Evolutionary conservation across 148 eudicot genomes (phyloP), one percentile per base, ranked within the genome.

Genomic region (Chenopodium berlandieri): DNA sequence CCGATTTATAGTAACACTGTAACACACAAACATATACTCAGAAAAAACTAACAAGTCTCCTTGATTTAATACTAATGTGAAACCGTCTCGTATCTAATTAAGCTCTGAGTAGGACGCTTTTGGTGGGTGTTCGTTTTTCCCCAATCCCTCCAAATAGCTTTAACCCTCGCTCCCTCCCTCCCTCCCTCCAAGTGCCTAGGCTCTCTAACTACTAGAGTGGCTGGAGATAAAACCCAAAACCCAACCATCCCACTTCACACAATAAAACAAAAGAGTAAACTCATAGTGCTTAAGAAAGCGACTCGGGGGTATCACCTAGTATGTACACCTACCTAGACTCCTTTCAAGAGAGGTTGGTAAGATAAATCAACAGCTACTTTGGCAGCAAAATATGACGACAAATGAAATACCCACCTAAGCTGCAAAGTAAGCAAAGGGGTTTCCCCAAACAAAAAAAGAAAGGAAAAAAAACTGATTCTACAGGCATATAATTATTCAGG

Each of bases 321-420:
- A 70, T 70, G 75, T 48, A 47, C 60, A 73, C 25, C 47, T 73
- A 27, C 40, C 77, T n/a, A 74, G 31, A 27, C 63, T 52, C 77
- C 32, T 73, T 52, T 50, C 13, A n/a, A 50, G 37, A 7, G 77
- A 50, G 77, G 77, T 74, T 25, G 77, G 77, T 74, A 63, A 44
- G 63, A 71, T 50, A 30, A 74, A 27, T 30, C 77, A 74, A 74
- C 77, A 74, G 62, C 77, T 74, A 74, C 64, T 74, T 74, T 74
- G 56, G 63, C 34, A 50, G 40, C 63, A 50, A 37, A 74, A n/a
- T 74, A 22, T 50, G 77, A 30, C 40, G 64, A 30, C 63, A 13
- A 74, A 11, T 74, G 37, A 74, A 48, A 44, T 48, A 73, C 30
- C 75, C 60, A 74, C 77, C 63, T 74, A 48, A 74, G 52, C 77